Conservation (phyloP, 805 yeast genomes). For the Jamesozyma lodderae region DNA sequence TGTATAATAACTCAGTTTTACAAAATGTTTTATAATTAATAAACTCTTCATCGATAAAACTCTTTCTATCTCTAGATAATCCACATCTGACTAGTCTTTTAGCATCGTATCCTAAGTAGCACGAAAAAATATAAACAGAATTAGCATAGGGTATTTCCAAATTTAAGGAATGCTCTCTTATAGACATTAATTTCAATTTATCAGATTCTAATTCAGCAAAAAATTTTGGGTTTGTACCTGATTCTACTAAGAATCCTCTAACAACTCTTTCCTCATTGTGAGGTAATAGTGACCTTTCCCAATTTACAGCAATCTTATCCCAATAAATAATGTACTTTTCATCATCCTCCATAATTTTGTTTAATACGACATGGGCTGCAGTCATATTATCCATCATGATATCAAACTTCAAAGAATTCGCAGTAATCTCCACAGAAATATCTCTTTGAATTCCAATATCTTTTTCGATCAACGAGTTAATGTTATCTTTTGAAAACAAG, state of each 20-base stretch:
- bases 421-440: neutral
- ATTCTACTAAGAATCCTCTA: no score
- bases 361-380: neutral
- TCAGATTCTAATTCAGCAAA: neutral
- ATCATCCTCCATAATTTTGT: slow-evolving; percentile 7
- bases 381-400: slow-evolving; percentile 1
- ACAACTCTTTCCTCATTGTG: neutral
- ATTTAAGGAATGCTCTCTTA: neutral
- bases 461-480: neutral
- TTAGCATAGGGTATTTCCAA: neutral
- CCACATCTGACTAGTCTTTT: slow-evolving; percentile 2
- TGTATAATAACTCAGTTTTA: neutral
- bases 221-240: no score
- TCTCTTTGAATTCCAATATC: neutral
- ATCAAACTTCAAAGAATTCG: slow-evolving; percentile 1
- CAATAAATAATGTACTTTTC: slow-evolving; percentile 6
- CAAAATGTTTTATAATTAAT: neutral
- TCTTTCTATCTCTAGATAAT: neutral
- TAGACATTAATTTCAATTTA: neutral
- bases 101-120: neutral
- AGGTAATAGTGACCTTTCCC: neutral
- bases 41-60: slow-evolving; percentile 1
- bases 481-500: neutral
- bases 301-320: slow-evolving; percentile 5
- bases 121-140: neutral